Percentiles rank a stretch among this genome's conserved stretches.
Conservation (phyloP, 2,329 filamentous ascomycete genomes). For the Botrytis sinoallii region DNA sequence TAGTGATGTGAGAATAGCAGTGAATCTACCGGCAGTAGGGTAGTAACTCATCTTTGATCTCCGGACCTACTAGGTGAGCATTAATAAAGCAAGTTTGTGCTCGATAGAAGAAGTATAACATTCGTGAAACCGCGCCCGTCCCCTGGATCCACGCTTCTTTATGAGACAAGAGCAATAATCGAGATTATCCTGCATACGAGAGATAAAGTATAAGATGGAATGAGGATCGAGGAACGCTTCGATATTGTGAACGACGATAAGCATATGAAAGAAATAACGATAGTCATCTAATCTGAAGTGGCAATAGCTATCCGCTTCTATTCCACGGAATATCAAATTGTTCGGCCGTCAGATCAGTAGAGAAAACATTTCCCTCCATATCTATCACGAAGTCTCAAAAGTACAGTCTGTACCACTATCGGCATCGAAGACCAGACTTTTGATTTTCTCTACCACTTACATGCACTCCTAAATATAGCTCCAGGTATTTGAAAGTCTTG, state of each 20-base stretch:
- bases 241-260: background rate
- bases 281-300: background rate
- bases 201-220: too few species aligned
- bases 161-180: background rate
- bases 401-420: background rate
- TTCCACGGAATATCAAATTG: accelerated
- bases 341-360: background rate
- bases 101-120: background rate
- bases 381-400: background rate
- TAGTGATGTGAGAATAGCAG: background rate
- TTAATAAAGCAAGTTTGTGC: background rate
- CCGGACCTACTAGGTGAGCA: background rate
- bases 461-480: background rate
- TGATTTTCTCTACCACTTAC: background rate
- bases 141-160: background rate
- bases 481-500: background rate
- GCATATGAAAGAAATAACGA: background rate
- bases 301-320: background rate
- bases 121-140: background rate
- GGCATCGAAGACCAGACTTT: background rate
- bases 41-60: accelerated
- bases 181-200: background rate
- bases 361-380: background rate
- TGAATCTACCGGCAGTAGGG: background rate
- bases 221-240: too few species aligned